Evolutionary conservation across 495 filamentous ascomycete genomes (phyloP), one percentile per base, ranked within the genome.

Genomic region (Melanomma pulvis-pyrius): DNA sequence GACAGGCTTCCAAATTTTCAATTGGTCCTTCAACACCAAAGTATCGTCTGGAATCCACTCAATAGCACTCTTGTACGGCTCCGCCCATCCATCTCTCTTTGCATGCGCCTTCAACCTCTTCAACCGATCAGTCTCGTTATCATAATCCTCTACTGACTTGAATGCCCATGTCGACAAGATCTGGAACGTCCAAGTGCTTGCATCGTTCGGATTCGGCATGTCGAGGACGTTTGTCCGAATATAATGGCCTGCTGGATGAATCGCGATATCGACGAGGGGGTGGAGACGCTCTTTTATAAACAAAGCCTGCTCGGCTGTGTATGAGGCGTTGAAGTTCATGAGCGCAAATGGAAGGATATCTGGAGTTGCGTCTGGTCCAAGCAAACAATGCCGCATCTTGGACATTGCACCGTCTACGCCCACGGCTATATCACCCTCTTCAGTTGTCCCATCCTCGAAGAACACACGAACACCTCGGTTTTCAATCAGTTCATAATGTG

Each of bases 41-140:
- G 79, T 80, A 47, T 76, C 79, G 11, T 82, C 80, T 1, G 79
- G 76, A 2, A 83, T 75, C 75, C 73, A 78, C 52, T 78, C 68
- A 30, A 78, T 73, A 21, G 77, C 72, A 13, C 70, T 81, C 41
- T 76, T 73, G 67, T 78, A 76, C 3, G 79, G 78, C 46, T 82
- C 80, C 5, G 62, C 71, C 24, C 79, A 75, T 1, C 44, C 61
- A 11, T 73, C 69, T 0, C 61, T 59, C 57, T 59, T 25, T 1
- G 74, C 71, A 56, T 68, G 74, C 68, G 74, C 69, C 59, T 83
- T 82, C 47, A 79, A 50, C 53, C 76, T 70, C 52, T 71, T 73
- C 17, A 83, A 66, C 9, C 78, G 75, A 41, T 73, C 72, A 53
- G 62, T 68, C 11, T 74, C 61, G 24, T 59, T 64, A 26, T 63